Evolutionary conservation across 139 green algal genomes (phyloP), one percentile per base, ranked within the genome.

Genomic region (Chlorella ohadii): DNA sequence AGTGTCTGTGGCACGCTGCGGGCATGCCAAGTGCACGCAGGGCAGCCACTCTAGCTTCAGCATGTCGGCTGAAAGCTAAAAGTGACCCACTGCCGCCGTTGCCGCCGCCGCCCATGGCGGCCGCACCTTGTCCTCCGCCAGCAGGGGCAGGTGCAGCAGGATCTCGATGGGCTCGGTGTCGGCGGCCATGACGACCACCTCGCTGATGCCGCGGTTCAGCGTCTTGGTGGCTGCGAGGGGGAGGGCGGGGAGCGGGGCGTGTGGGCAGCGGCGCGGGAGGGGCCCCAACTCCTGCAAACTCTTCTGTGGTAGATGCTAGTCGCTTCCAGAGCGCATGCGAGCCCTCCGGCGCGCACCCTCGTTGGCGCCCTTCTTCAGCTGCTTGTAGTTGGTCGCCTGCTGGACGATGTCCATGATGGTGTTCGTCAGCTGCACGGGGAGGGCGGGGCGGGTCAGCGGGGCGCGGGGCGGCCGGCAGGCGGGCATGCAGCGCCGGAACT

Each of bases 351-450:
- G 34, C 89, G 70, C 79, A 97, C 94, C 94, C 88, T 99, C 97
- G 89, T 99, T 99, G 44, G 97, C 97, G 17, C 97, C 97, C 90
- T 99, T 99, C 87, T 97, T 97, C n/a, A 99, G 93, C 93, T 99
- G 97, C 92, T 99, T 98, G 90, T 99, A 99, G 92, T 99, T 99
- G 55, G 92, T 84, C 44, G 96, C 96, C 89, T 99, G 97, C 91
- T 99, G 96, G 33, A 99, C 96, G 82, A 99, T 98, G 89, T 99
- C 97, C 84, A 99, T 90, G 82, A 99, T 99, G 31, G 95, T 99
- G 86, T 98, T 98, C 28, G 97, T 96, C 57, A 99, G 93, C 92
- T 97, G 92, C 86, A 81, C 75, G 44, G 77, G 61, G 39, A 31
- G 57, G 38, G 23, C 15, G 57, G 17, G 39, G 28, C 41, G 61